phyloP scores from a whole-genome alignment of 106 monocot species.

The Dendrobium chrysotoxum region DNA sequence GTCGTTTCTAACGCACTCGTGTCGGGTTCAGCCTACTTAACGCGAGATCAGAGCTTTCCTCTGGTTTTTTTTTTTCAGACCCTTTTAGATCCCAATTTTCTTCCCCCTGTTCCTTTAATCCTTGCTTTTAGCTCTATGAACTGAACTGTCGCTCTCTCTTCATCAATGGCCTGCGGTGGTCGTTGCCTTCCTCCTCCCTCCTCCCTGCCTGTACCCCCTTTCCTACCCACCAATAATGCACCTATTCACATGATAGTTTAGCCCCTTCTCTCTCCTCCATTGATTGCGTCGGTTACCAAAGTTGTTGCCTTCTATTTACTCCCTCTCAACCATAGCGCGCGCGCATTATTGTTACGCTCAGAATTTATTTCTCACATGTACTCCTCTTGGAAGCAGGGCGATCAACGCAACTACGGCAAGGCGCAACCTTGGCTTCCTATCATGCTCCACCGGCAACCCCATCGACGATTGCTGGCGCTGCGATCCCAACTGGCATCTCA shows the following conservation, averaged over 20 bases:
- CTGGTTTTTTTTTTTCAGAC: not conserved
- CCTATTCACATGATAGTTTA: not conserved
- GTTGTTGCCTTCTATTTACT: not conserved
- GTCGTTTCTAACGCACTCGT: too few species aligned
- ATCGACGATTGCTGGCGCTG: constrained; percentile 56
- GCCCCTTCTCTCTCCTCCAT: not conserved
- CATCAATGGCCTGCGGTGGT: constrained; percentile 3
- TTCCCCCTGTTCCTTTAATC: not conserved
- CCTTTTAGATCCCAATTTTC: not conserved
- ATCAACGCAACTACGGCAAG: constrained; percentile 12
- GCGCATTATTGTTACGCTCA: not conserved
- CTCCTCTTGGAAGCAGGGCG: constrained; percentile 3
- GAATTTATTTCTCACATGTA: not conserved
- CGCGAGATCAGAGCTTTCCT: too few species aligned
- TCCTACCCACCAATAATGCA: not conserved
- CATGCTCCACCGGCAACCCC: constrained; percentile 40
- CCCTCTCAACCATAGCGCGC: too few species aligned
- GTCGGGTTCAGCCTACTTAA: too few species aligned
- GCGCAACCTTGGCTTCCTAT: constrained; percentile 18
- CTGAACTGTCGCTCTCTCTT: not conserved
- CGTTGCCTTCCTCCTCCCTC: not conserved
- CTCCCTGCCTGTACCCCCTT: not conserved
- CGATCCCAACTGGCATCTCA: constrained; percentile 31
- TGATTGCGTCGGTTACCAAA: not conserved
- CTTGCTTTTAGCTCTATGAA: not conserved